phyloP scores from a whole-genome alignment of 179 eudicot genomes.

The Beta macrorhiza region DNA sequence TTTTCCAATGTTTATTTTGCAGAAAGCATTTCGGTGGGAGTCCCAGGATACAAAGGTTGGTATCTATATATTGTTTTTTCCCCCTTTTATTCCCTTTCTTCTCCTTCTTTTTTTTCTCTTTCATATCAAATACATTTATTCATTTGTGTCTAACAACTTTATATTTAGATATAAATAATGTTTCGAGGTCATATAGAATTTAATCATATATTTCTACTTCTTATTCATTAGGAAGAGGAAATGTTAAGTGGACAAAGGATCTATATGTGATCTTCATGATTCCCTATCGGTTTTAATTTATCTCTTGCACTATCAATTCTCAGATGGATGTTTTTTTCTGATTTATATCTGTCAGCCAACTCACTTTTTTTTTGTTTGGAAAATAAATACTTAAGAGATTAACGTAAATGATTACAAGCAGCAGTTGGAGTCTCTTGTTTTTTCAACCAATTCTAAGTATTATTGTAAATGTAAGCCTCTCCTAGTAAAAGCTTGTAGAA shows the following conservation, averaged over 20 bases:
- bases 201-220: not conserved
- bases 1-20: conserved; percentile 36
- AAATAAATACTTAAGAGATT: not conserved
- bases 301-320: not conserved
- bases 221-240: not conserved
- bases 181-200: not conserved
- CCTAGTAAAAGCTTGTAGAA: not conserved
- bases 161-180: conserved; percentile 6
- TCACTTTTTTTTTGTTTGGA: not conserved
- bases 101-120: not conserved
- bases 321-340: not conserved
- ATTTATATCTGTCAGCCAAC: not conserved
- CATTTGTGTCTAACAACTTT: not conserved
- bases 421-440: not conserved
- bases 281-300: not conserved
- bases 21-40: conserved; percentile 84
- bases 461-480: not conserved
- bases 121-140: not conserved
- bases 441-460: not conserved
- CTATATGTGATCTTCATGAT: not conserved
- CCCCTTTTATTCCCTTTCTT: not conserved
- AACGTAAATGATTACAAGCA: not conserved
- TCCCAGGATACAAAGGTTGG: conserved; percentile 66
- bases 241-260: not conserved
- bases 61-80: not conserved